Base-by-base conservation (phyloP, 495 filamentous ascomycete genomes). In the Xanthoparmelia taractica region DNA sequence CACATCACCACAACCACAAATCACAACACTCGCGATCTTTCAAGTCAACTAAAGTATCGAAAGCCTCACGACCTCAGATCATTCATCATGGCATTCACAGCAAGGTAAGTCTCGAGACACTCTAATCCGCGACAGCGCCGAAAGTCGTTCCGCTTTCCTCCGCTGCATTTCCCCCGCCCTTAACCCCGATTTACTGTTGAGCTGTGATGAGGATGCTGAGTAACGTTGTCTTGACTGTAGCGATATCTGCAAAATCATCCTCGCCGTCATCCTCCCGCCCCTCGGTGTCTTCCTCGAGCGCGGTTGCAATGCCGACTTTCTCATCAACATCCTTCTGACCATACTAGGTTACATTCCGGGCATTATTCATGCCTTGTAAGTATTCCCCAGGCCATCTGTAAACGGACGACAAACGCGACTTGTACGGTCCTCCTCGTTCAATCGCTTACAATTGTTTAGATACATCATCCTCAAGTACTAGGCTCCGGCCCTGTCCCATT, bases 211-310 rank as follows among this genome's bases (percentile, higher is more conserved):
- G 29, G n/a, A 43, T 57, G 38, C 31, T 8, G 23, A 50, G 61
- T 67, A 27, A 68, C 43, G 15, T 7, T 13, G 25, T 23, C n/a
- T 2, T 54, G 11, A 33, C 38, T 47, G 47, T 68, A 92, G 89
- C 76, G 90, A 95, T 73, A 90, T 93, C 81, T 87, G 86, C 87
- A 93, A 95, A 80, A 91, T 95, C 81, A 85, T 94, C 77, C 79
- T 92, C 73, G 88, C 90, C 78, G 79, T 95, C 78, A 76, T 95
- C 79, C 80, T 95, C 58, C 92, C 92, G 45, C 92, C 92, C 66
- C 80, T 96, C 40, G 90, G 91, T 74, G 92, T 96, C 73, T 95
- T 96, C 82, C 84, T 96, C 63, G 88, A 94, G 80, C 85, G 87
- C 45, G 92, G 92, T 72, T 92, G 88, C 77, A 83, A 84, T 73